A percentile compares a stretch with the other conserved stretches of the same genome.
Conservation (phyloP, 1,139 yeast species). For the Saccharomycopsis crataegensis region DNA sequence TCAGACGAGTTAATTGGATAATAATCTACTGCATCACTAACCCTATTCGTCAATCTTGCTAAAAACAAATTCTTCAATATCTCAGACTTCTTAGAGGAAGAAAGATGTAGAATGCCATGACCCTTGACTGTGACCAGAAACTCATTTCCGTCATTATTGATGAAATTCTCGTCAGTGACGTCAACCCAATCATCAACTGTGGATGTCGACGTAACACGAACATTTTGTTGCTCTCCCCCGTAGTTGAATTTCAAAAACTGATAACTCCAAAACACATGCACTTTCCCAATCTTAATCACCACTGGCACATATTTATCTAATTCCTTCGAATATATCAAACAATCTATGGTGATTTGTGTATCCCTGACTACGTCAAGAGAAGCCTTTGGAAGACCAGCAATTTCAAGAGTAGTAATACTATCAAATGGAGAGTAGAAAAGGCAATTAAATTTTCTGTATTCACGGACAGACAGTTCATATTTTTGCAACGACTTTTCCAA, state of each 20-base stretch:
- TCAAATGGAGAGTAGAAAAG: conserved; percentile 15
- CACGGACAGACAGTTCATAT: neutral
- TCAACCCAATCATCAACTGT: conserved; percentile 28
- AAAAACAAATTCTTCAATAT: conserved; percentile 64
- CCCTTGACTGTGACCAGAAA: conserved; percentile 48
- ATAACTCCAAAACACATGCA: conserved; percentile 42
- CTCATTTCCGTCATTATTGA: conserved; percentile 45
- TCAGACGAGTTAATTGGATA: neutral
- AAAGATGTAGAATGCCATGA: conserved; percentile 34
- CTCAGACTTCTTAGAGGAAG: conserved; percentile 57
- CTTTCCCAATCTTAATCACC: conserved; percentile 62
- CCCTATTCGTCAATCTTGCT: conserved; percentile 30
- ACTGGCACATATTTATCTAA: conserved; percentile 44
- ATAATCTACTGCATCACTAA: neutral
- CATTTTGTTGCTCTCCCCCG: conserved; percentile 29
- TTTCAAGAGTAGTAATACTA: conserved; percentile 6
- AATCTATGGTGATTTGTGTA: conserved; percentile 15
- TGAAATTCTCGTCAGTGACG: conserved; percentile 45
- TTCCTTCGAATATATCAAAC: conserved; percentile 18
- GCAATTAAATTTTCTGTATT: neutral
- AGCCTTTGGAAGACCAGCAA: conserved; percentile 7
- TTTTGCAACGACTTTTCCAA: neutral
- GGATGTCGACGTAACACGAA: conserved; percentile 39
- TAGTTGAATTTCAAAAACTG: conserved; percentile 30
- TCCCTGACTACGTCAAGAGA: conserved; percentile 10